These are phyloP conservation scores for Pyrrhoderma noxium DNA, from an alignment of 1,284 basidiomycete genomes.

Conservation along the genomic window DNA sequence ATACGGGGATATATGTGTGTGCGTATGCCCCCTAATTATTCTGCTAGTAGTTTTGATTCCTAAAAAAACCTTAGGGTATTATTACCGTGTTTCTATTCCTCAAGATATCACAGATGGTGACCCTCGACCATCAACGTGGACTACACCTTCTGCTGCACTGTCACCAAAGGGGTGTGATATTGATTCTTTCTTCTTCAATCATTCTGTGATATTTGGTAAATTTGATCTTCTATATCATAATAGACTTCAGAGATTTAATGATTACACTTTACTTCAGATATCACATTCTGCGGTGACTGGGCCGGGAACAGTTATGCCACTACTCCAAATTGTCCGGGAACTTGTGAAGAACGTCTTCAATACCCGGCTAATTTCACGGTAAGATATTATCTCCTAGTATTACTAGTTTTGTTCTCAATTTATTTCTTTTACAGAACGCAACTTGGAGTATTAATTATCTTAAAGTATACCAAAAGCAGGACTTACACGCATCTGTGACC, in stretches of 20 bases:
- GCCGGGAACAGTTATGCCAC: constrained; percentile 71
- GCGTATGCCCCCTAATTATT: constrained; percentile 25
- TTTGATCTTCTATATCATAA: neutral
- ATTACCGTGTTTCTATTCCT: constrained; percentile 66
- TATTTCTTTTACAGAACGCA: constrained; percentile 19
- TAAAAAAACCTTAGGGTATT: constrained; percentile 44
- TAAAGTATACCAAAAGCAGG: constrained; percentile 21
- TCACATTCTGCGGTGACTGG: constrained; percentile 82
- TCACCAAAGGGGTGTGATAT: constrained; percentile 51
- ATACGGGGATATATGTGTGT: constrained; percentile 67
- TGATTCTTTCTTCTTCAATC: constrained; percentile 50
- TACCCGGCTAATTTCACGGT: constrained; percentile 50
- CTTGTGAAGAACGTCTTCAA: constrained; percentile 55
- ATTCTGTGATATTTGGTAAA: constrained; percentile 55
- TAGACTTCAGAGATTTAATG: neutral
- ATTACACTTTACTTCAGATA: constrained; percentile 40
- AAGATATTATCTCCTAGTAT: constrained; percentile 7
- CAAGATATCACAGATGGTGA: constrained; percentile 49
- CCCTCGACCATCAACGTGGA: constrained; percentile 56
- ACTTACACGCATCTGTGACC: constrained; percentile 13
- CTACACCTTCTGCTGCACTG: constrained; percentile 54
- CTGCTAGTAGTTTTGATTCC: neutral
- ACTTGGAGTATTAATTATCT: constrained; percentile 24
- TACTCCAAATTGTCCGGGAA: constrained; percentile 61
- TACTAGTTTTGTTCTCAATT: neutral